phyloP scores from a whole-genome alignment of 768 basidiomycete species.

The Lentinula boryana region DNA sequence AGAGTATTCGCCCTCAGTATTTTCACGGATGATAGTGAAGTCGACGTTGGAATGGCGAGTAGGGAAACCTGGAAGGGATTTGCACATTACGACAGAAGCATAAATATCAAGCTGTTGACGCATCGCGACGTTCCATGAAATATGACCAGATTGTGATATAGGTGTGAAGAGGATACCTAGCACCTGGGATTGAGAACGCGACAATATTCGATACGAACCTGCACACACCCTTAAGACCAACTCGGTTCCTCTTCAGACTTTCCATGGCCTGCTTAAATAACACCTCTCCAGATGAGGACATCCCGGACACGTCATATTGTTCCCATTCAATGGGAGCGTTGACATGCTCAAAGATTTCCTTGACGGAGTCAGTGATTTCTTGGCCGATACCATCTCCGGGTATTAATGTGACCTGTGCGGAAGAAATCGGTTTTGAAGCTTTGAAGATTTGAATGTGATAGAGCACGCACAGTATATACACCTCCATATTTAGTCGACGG shows the following conservation, averaged over 20 bases:
- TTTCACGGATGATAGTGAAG: conserved; percentile 99
- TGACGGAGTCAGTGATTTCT: conserved; percentile 97
- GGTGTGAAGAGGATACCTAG: conserved; percentile 98
- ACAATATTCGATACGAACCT: conserved; percentile 3
- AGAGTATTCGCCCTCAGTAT: conserved; percentile 99
- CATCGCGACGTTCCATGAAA: conserved; percentile 99
- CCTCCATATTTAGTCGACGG: conserved; percentile 88
- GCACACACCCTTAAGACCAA: conserved; percentile 88
- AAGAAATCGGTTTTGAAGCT: conserved; percentile 17
- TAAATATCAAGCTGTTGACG: conserved; percentile 99
- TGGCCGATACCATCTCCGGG: conserved; percentile 97
- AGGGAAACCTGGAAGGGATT: conserved; percentile 92
- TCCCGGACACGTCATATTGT: conserved; percentile 95
- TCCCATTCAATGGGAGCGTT: conserved; percentile 99
- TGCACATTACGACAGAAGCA: conserved; percentile 97
- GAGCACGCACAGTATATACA: conserved; percentile 70
- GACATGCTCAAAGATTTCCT: conserved; percentile 96
- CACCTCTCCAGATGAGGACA: conserved; percentile 89
- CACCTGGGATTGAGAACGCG: conserved; percentile 7
- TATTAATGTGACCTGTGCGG: conserved; percentile 82
- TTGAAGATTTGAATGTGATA: conserved; percentile 4
- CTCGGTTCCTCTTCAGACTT: conserved; percentile 93
- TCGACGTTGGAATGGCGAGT: conserved; percentile 97
- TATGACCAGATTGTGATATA: conserved; percentile 92
- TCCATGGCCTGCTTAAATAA: conserved; percentile 99